Evolutionary conservation across 331 rosid genomes (phyloP).

Genomic region (Pyracantha coccinea): DNA sequence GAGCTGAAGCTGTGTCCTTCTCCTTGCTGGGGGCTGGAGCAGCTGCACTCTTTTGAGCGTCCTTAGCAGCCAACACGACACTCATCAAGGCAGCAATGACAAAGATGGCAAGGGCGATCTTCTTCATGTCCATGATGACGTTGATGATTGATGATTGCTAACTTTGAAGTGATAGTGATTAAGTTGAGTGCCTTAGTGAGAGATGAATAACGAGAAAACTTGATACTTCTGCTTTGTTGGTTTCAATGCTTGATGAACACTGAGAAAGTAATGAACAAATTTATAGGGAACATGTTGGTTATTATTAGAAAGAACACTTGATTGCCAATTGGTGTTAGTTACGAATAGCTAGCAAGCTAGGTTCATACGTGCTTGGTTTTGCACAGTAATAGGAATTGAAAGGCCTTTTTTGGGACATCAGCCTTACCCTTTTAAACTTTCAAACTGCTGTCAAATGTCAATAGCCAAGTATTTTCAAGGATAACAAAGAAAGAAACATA

Average conservation of each 20-base stretch:
- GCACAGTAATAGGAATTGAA: neutral
- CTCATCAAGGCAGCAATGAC: no score
- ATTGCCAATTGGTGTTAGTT: neutral
- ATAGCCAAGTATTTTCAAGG: neutral
- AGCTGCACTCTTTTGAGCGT: neutral
- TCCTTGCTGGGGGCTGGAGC: neutral
- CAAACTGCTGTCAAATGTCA: neutral
- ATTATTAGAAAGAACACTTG: neutral
- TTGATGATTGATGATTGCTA: neutral
- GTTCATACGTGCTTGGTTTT: neutral
- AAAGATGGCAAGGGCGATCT: no score
- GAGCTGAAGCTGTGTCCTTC: constrained; percentile 17
- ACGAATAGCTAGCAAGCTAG: neutral
- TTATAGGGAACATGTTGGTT: neutral
- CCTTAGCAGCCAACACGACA: constrained; percentile 21
- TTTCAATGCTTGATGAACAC: neutral
- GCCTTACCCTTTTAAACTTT: neutral
- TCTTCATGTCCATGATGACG: neutral
- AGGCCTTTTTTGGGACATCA: neutral
- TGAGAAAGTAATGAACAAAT: neutral
- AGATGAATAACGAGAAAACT: neutral
- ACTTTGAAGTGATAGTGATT: neutral
- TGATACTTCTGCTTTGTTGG: neutral
- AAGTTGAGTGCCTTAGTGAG: neutral
- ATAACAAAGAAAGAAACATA: neutral